These are phyloP conservation scores for Rosellinia necatrix DNA, from an alignment of 2,329 filamentous ascomycete genomes.

Conservation along the genomic window DNA sequence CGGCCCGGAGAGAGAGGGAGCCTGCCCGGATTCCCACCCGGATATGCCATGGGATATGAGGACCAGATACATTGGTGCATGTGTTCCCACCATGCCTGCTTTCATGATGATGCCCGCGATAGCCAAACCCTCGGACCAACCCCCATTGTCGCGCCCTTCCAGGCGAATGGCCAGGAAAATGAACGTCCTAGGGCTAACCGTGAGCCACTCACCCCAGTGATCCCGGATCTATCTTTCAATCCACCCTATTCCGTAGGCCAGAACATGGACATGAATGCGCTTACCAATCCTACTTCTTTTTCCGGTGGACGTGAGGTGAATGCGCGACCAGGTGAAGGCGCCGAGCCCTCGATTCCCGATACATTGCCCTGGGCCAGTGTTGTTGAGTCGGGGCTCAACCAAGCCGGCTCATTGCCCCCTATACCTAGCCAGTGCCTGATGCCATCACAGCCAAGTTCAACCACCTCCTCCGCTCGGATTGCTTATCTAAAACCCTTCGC, in stretches of 20 bases:
- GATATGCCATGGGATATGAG: constrained; percentile 34
- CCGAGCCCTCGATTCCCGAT: constrained; percentile 55
- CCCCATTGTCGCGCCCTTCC: constrained; percentile 30
- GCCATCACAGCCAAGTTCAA: constrained; percentile 58
- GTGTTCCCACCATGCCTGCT: constrained; percentile 67
- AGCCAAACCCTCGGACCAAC: constrained; percentile 32
- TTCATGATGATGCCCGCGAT: constrained; percentile 55
- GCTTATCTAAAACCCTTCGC: constrained; percentile 60
- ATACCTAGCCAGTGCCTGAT: constrained; percentile 57
- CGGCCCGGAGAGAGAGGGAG: constrained; percentile 39
- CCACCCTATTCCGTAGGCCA: constrained; percentile 44
- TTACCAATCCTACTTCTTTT: constrained; percentile 44
- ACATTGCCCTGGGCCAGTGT: constrained; percentile 57
- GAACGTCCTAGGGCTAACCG: constrained; percentile 53
- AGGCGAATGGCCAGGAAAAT: constrained; percentile 55
- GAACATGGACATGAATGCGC: constrained; percentile 49
- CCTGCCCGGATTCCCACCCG: constrained; percentile 32
- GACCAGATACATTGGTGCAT: constrained; percentile 61
- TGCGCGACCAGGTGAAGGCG: constrained; percentile 33
- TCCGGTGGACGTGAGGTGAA: constrained; percentile 39
- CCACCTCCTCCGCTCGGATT: constrained; percentile 54
- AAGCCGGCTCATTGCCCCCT: constrained; percentile 45
- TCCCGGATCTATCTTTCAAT: constrained; percentile 50
- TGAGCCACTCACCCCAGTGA: constrained; percentile 57
- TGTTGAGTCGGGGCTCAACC: constrained; percentile 46